These are phyloP conservation scores for Candida loeiensis DNA, from an alignment of 805 yeast species.

Conservation along the genomic window DNA sequence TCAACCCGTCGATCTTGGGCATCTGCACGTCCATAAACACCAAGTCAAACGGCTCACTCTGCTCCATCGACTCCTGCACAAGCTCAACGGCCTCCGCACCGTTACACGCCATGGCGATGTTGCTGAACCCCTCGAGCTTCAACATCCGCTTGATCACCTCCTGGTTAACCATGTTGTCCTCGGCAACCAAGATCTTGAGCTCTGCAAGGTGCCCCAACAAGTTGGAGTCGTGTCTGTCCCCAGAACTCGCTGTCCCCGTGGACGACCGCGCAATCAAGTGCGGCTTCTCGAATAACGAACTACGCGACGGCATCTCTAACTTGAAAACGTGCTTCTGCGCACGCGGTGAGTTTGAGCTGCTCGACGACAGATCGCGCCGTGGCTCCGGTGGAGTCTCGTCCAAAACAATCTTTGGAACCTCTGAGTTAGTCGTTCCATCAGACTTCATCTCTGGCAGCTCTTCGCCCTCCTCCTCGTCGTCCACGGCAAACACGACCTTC, in stretches of 20 bases:
- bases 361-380: conserved; percentile 4
- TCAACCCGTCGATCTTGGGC: conserved; percentile 90
- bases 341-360: not conserved
- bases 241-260: conserved; percentile 47
- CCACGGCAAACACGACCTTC: conserved; percentile 39
- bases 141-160: conserved; percentile 91
- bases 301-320: conserved; percentile 8
- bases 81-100: conserved; percentile 83
- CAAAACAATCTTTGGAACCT: conserved; percentile 4
- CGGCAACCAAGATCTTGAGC: conserved; percentile 75
- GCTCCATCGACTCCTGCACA: conserved; percentile 47
- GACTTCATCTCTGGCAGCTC: not conserved
- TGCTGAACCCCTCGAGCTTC: conserved; percentile 70
- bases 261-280: conserved; percentile 44
- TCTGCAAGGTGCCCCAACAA: conserved; percentile 28
- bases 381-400: not conserved
- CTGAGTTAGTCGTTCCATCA: not conserved
- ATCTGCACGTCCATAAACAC: conserved; percentile 97
- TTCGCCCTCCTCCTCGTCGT: not conserved
- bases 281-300: conserved; percentile 38
- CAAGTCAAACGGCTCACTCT: conserved; percentile 53
- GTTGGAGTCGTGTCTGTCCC: conserved; percentile 15
- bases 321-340: conserved; percentile 2
- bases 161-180: conserved; percentile 90
- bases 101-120: conserved; percentile 78